Evolutionary conservation across 441 rosid genomes (phyloP), one percentile per base, ranked within the genome.

Genomic region (Erodium moschatum): DNA sequence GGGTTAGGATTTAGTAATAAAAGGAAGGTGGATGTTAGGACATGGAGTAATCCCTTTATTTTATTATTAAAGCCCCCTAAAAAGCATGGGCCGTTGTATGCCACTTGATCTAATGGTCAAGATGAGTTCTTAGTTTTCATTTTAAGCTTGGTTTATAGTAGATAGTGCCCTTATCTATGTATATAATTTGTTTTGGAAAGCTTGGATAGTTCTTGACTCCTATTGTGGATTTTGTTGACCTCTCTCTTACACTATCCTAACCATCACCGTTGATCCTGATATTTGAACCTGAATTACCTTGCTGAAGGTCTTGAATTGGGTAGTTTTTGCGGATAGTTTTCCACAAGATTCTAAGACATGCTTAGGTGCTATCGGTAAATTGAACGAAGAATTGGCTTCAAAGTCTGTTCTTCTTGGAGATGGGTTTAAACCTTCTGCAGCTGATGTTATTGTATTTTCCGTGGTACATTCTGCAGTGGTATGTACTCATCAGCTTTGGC

Each of bases 261-360:
- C 40, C 9, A 18, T 18, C 0, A 4, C 3, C 62, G 67, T 65
- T 12, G 4, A 38, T 38, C 65, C 68, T 31, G 35, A 52, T 31
- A 66, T 27, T 64, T 2, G 16, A 48, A 35, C 9, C 40, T 35
- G 40, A 35, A 35, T 29, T 35, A 7, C 9, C 8, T 35, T 5
- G 40, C 67, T 82, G 42, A 76, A 92, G 98, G 89, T 89, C 72
- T 74, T 75, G 78, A 89, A 85, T 69, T 93, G 95, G 96, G 71
- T 91, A 69, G 85, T 66, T n/a, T 91, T 83, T 76, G 86, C 87
- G 0, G 91, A 85, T 78, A 74, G 76, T 69, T 81, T 85, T 83
- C 88, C 87, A 21, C 70, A n/a, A 13, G 81, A 79, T 76, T 72
- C 89, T 10, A 64, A 75, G 68, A 81, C 87, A 60, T 76, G 78